Evolutionary conservation across 108 stramenopile genomes (phyloP), one percentile per base, ranked within the genome.

Genomic region (Cyclotella sp.): DNA sequence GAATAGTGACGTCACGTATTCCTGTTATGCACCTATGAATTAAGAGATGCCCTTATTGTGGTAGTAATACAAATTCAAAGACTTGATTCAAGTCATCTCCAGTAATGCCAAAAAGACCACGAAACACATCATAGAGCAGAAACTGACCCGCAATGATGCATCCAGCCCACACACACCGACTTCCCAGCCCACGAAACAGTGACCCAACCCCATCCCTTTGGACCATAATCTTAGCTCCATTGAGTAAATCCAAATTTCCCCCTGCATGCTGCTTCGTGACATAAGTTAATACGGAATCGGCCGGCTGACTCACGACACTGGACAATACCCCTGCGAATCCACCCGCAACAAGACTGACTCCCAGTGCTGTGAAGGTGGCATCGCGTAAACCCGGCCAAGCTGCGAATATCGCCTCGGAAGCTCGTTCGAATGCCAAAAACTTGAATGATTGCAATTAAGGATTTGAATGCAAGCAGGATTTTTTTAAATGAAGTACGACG

Each of bases 61-160:
- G 55, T 22, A 42, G 15, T 71, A 85, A 78, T 24, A 65, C 68
- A 51, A 86, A 53, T 52, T 84, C 59, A 66, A 84, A 93, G 10
- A 91, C 86, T 81, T 95, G 90, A 41, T 89, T 86, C 60, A 98
- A 67, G 84, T 96, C 95, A 29, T 93, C 88, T 27, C 75, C 71
- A 39, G 82, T 88, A 15, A 98, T 94, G 44, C 91, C 91, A 78
- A 97, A 91, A 10, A 72, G 75, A 34, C 83, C 87, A 44, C 95
- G 85, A 72, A 96, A 95, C 12, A 96, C 82, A 79, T 98, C 97
- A 70, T 98, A 98, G 27, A 98, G 79, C 27, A 97, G 71, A 80
- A 98, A 98, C 71, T 98, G 97, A 0, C 97, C 97, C 19, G 93
- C 89, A 72, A 96, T 96, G 27, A 96, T 93, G 29, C 87, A 77